These are phyloP conservation scores for Torulaspora quercuum DNA, from an alignment of 805 yeast species.

Conservation along the genomic window DNA sequence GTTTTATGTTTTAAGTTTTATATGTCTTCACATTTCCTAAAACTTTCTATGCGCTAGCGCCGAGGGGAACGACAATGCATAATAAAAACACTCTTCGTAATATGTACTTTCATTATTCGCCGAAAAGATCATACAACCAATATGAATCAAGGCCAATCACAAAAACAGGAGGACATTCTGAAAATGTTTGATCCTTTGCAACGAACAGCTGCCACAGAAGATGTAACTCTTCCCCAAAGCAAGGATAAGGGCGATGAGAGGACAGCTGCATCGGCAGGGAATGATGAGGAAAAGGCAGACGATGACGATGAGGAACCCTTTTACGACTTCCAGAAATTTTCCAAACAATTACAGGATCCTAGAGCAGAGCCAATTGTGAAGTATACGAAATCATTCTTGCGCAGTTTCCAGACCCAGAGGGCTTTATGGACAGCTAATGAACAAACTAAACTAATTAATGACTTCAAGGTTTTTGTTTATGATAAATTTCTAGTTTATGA, in stretches of 20 bases:
- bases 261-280: slow-evolving; percentile 1
- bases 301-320: slow-evolving; percentile 26
- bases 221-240: slow-evolving; percentile 1
- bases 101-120: too few relatives aligned
- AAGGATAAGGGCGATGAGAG: neutral
- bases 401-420: slow-evolving; percentile 57
- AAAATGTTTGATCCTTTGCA: slow-evolving; percentile 13
- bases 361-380: slow-evolving; percentile 86
- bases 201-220: neutral
- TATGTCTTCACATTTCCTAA: too few relatives aligned
- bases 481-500: slow-evolving; percentile 58
- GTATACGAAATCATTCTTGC: slow-evolving; percentile 78
- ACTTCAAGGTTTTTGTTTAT: slow-evolving; percentile 71
- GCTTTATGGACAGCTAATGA: slow-evolving; percentile 71
- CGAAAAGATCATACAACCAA: neutral
- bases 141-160: slow-evolving; percentile 3
- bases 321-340: slow-evolving; percentile 82
- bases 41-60: too few relatives aligned
- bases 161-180: slow-evolving; percentile 7
- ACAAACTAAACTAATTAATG: slow-evolving; percentile 69
- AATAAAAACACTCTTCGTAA: too few relatives aligned
- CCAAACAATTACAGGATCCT: slow-evolving; percentile 64
- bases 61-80: too few relatives aligned
- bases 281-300: slow-evolving; percentile 7
- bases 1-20: slow-evolving; percentile 1